A percentile compares a stretch with the other conserved stretches of the same genome.
Conservation (phyloP, 2,329 filamentous ascomycete species). For the Dryadomyces quercus-mongolicae region DNA sequence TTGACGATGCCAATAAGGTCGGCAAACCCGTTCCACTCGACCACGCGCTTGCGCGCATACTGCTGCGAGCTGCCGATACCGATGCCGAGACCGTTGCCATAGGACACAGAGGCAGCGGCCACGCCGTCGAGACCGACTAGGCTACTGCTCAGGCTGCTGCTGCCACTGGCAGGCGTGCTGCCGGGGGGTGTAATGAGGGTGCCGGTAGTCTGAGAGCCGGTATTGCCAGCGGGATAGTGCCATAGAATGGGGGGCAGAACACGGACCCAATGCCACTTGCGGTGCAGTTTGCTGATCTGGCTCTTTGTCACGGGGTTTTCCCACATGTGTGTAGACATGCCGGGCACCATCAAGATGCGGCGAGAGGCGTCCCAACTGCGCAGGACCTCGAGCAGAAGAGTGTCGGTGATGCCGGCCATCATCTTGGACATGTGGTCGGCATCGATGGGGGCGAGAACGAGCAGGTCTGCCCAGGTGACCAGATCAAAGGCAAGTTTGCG, state of each 20-base stretch:
- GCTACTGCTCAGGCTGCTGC: constrained; percentile 6
- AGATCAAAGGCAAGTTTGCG: constrained; percentile 49
- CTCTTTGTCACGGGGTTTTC: constrained; percentile 80
- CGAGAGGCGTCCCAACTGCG: constrained; percentile 82
- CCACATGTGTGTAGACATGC: constrained; percentile 85
- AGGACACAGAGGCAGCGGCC: constrained; percentile 9
- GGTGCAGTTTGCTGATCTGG: constrained; percentile 70
- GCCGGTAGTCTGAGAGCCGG: constrained; percentile 20
- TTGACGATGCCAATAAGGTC: constrained; percentile 64
- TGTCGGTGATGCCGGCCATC: constrained; percentile 74
- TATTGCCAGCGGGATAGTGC: constrained; percentile 41
- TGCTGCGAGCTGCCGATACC: constrained; percentile 21
- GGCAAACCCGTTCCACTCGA: constrained; percentile 52
- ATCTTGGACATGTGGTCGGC: constrained; percentile 78
- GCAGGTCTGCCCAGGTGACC: constrained; percentile 77
- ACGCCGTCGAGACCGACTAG: not conserved
- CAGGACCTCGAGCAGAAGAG: constrained; percentile 66
- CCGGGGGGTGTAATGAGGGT: constrained; percentile 18
- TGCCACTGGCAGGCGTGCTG: constrained; percentile 15
- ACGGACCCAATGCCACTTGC: constrained; percentile 79
- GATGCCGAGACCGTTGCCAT: constrained; percentile 8
- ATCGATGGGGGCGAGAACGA: constrained; percentile 75
- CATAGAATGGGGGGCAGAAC: constrained; percentile 73
- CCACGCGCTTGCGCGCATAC: constrained; percentile 31
- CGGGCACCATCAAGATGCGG: constrained; percentile 71